phyloP scores from a whole-genome alignment of 164 flowering plant genomes.

The Liquidambar formosana region DNA sequence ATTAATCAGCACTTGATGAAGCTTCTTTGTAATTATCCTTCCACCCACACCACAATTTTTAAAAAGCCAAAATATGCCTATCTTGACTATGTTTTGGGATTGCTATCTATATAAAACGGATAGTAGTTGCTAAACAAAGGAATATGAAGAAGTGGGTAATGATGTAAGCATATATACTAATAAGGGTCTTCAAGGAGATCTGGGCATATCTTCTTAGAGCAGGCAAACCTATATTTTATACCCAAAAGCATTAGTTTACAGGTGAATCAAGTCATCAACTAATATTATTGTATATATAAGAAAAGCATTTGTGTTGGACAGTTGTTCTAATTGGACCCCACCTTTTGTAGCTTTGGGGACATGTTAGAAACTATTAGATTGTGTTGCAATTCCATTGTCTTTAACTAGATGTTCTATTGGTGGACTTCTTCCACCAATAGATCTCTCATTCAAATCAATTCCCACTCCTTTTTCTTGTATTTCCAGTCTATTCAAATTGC shows the following conservation, averaged over 20 bases:
- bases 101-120: conserved; percentile 26
- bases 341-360: conserved; percentile 36
- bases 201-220: conserved; percentile 77
- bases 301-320: conserved; percentile 53
- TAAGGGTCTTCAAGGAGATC: conserved; percentile 57
- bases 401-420: conserved; percentile 34
- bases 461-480: conserved; percentile 29
- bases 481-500: conserved; percentile 29
- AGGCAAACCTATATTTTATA: conserved; percentile 39
- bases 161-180: conserved; percentile 64
- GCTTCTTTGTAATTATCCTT: conserved; percentile 41
- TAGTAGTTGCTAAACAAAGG: conserved; percentile 50
- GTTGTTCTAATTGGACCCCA: conserved; percentile 55
- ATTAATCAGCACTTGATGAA: conserved; percentile 46
- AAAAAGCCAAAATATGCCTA: conserved; percentile 15
- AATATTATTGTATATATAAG: conserved; percentile 34
- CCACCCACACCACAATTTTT: conserved; percentile 25
- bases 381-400: conserved; percentile 61
- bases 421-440: conserved; percentile 49
- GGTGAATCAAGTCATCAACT: conserved; percentile 55
- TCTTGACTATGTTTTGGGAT: conserved; percentile 45
- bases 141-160: conserved; percentile 69
- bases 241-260: conserved; percentile 49
- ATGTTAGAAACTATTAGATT: conserved; percentile 44
- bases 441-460: conserved; percentile 34